These are phyloP conservation scores for Exserohilum turcica DNA, from an alignment of 2,329 filamentous ascomycete genomes.

Conservation along the genomic window DNA sequence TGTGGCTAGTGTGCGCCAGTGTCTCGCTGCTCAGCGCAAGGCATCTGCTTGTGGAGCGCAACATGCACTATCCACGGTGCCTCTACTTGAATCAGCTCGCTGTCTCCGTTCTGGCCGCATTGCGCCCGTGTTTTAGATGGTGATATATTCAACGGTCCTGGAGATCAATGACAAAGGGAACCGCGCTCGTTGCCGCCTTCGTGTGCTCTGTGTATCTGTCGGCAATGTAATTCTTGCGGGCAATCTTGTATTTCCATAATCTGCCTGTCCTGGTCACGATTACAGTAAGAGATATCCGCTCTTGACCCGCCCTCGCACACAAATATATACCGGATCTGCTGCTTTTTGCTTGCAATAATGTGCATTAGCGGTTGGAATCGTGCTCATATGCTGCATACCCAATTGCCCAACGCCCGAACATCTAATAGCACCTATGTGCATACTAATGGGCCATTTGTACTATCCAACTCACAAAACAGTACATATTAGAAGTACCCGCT, in stretches of 20 bases:
- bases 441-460: background rate
- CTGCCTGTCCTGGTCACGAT: slow-evolving; percentile 37
- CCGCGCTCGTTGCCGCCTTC: background rate
- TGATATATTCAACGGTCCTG: background rate
- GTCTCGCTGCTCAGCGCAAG: slow-evolving; percentile 24
- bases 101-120: background rate
- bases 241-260: slow-evolving; percentile 39
- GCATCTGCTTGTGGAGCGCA: slow-evolving; percentile 27
- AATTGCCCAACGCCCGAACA: background rate
- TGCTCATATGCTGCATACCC: background rate
- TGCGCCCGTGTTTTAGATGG: slow-evolving; percentile 1
- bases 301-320: slow-evolving; percentile 26
- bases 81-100: slow-evolving; percentile 20
- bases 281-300: slow-evolving; percentile 29
- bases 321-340: slow-evolving; percentile 17
- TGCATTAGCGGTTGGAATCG: slow-evolving; percentile 8
- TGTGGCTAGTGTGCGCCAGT: slow-evolving; percentile 21
- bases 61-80: slow-evolving; percentile 29
- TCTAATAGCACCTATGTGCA: background rate
- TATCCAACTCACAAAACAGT: background rate
- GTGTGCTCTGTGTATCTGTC: slow-evolving; percentile 23
- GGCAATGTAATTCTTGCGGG: slow-evolving; percentile 29
- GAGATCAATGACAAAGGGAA: slow-evolving; percentile 2
- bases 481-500: slow-evolving; percentile 2
- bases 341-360: slow-evolving; percentile 16